phyloP scores from a whole-genome alignment of 805 yeast genomes.

The Saturnispora serradocipensis region DNA sequence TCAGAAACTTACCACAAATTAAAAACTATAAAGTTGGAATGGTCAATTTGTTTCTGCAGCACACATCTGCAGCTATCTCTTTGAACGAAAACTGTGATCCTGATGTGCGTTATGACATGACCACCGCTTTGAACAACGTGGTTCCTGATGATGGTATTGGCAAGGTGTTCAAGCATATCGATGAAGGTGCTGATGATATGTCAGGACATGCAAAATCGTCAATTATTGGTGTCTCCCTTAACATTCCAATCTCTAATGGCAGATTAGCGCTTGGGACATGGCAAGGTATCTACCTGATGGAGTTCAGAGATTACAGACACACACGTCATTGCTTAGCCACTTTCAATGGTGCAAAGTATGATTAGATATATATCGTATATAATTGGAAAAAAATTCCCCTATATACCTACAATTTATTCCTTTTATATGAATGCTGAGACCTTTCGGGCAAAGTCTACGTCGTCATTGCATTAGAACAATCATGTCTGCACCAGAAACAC shows the following conservation, averaged over 20 bases:
- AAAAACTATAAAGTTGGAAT: slow-evolving; percentile 52
- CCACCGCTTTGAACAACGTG: slow-evolving; percentile 48
- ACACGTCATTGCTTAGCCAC: slow-evolving; percentile 64
- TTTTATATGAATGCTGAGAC: background rate
- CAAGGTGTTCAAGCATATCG: slow-evolving; percentile 47
- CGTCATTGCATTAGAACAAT: background rate
- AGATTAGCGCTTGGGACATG: slow-evolving; percentile 66
- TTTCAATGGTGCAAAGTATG: slow-evolving; percentile 46
- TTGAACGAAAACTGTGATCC: slow-evolving; percentile 76
- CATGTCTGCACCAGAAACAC: slow-evolving; percentile 1
- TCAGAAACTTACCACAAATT: slow-evolving; percentile 48
- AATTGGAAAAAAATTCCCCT: background rate
- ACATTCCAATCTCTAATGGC: slow-evolving; percentile 65
- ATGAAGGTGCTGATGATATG: slow-evolving; percentile 81
- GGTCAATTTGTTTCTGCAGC: slow-evolving; percentile 61
- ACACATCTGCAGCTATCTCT: slow-evolving; percentile 71
- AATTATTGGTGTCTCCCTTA: slow-evolving; percentile 51
- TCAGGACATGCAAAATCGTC: slow-evolving; percentile 69
- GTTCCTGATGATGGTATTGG: slow-evolving; percentile 56
- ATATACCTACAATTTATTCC: background rate
- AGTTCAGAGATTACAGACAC: slow-evolving; percentile 59
- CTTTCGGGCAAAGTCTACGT: background rate
- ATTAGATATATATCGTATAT: background rate
- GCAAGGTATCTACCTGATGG: slow-evolving; percentile 77
- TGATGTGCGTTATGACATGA: slow-evolving; percentile 66